These are phyloP conservation scores for Neoscytalidium dimidiatum DNA, from an alignment of 2,329 filamentous ascomycete species.

Conservation along the genomic window DNA sequence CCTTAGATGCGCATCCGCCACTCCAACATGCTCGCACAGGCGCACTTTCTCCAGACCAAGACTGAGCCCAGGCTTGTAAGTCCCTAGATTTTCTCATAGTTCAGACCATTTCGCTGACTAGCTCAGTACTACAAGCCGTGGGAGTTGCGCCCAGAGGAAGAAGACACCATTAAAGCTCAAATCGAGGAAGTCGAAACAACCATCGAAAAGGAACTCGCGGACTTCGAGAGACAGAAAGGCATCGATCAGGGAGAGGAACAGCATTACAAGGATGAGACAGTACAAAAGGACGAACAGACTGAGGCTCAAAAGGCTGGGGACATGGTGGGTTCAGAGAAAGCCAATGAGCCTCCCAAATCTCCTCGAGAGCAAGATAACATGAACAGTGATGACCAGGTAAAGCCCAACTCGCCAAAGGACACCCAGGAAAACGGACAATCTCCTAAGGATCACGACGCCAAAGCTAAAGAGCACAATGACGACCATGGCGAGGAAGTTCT, in stretches of 20 bases:
- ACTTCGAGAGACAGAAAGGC: conserved; percentile 54
- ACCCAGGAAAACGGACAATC: conserved; percentile 22
- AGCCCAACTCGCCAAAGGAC: conserved; percentile 19
- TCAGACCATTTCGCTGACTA: conserved; percentile 19
- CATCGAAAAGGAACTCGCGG: conserved; percentile 65
- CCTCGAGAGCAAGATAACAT: conserved; percentile 18
- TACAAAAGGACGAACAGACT: background rate
- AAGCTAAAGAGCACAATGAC: conserved; percentile 40
- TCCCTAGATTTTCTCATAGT: conserved; percentile 24
- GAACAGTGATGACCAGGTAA: conserved; percentile 8
- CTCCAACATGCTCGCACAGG: conserved; percentile 68
- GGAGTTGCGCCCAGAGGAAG: conserved; percentile 69
- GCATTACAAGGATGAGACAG: conserved; percentile 13
- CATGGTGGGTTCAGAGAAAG: conserved; percentile 22
- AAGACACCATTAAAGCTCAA: conserved; percentile 71
- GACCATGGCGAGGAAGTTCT: conserved; percentile 77
- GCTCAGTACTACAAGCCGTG: conserved; percentile 82
- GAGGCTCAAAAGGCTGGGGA: conserved; percentile 5
- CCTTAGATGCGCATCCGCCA: conserved; percentile 74
- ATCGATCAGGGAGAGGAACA: conserved; percentile 21
- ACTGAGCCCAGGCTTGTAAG: conserved; percentile 73
- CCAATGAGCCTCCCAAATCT: conserved; percentile 29
- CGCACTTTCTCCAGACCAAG: conserved; percentile 72
- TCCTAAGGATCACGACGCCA: conserved; percentile 30
- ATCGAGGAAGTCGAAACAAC: conserved; percentile 63